Evolutionary conservation across 495 filamentous ascomycete species (phyloP).

Genomic region (Penicillium steckii): DNA sequence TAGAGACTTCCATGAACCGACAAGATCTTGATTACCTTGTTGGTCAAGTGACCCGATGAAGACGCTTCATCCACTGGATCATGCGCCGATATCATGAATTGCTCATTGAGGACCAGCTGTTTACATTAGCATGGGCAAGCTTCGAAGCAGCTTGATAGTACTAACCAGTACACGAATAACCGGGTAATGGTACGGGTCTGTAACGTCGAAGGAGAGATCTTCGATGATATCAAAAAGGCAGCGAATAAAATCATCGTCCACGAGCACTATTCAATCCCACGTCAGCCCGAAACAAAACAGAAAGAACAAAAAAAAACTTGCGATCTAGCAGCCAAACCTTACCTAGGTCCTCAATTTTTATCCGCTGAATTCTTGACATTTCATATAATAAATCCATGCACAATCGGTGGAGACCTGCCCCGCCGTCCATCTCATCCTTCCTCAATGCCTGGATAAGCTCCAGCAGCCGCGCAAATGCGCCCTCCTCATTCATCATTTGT

Average conservation of each 20-base stretch:
- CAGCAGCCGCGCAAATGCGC: constrained; percentile 76
- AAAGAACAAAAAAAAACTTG: too few species aligned
- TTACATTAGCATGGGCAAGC: neutral
- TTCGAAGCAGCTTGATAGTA: neutral
- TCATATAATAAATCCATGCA: constrained; percentile 91
- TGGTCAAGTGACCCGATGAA: constrained; percentile 63
- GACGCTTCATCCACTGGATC: constrained; percentile 45
- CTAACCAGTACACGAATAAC: constrained; percentile 88
- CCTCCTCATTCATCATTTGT: constrained; percentile 82
- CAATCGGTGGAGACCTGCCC: constrained; percentile 69
- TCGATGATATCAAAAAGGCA: constrained; percentile 90
- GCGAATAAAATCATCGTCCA: constrained; percentile 82
- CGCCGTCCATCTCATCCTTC: constrained; percentile 62
- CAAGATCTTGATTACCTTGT: constrained; percentile 88
- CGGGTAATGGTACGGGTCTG: constrained; percentile 95
- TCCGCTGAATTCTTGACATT: constrained; percentile 88
- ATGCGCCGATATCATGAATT: constrained; percentile 83
- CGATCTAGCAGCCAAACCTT: constrained; percentile 28
- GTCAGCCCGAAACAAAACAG: neutral
- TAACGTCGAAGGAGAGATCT: constrained; percentile 79
- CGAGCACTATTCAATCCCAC: constrained; percentile 39
- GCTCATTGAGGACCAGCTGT: constrained; percentile 94
- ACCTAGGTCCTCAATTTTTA: constrained; percentile 76
- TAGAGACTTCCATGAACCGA: constrained; percentile 74
- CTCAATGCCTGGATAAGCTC: constrained; percentile 71